Base-by-base conservation (phyloP, 129 eudicot genomes). In the Deinandra increscens region DNA sequence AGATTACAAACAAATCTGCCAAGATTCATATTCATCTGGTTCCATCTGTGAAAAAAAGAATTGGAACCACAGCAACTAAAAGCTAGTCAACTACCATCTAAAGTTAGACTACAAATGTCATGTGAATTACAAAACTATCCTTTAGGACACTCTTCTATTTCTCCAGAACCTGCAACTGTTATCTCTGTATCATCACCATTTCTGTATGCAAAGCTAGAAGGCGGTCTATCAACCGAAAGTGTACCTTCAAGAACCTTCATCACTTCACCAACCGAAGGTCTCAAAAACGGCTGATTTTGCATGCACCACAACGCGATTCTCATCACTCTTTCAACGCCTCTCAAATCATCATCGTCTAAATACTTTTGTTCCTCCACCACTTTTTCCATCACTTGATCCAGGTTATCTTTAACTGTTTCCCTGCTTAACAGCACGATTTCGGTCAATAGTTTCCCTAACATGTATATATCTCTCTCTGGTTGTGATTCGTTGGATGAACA, bases 231-330 rank as follows among this genome's bases (percentile, higher is more conserved):
- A 20, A 89, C 96, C 2, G 96, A 86, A 63, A 86, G 88, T 1
- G 90, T 80, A 55, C 96, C 96, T 78, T 89, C 94, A 26, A 89
- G 72, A 18, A 89, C 92, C 80, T 86, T 89, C 39, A 84, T 81
- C 37, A 89, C 94, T 80, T 89, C 96, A 18, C 91, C 87, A 13
- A 84, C 86, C 2, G 94, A 84, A 53, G 96, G 94, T 67, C 96
- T 80, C 71, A 82, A 70, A 75, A 84, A 84, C 9, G 90, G 85
- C 49, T 86, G 90, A 66, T 53, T 73, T 64, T 89, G 96, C 96
- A 82, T 83, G 78, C 96, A 89, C 96, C 96, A 89, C 56, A 89
- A 73, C 5, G 88, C 85, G 50, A 89, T 89, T 58, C 83, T 82
- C 38, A 73, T 85, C 8, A 84, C 82, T 79, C 91, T 78, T 74